phyloP scores from a whole-genome alignment of 192 early-diverging fungal genomes.

The Thamnidium elegans region DNA sequence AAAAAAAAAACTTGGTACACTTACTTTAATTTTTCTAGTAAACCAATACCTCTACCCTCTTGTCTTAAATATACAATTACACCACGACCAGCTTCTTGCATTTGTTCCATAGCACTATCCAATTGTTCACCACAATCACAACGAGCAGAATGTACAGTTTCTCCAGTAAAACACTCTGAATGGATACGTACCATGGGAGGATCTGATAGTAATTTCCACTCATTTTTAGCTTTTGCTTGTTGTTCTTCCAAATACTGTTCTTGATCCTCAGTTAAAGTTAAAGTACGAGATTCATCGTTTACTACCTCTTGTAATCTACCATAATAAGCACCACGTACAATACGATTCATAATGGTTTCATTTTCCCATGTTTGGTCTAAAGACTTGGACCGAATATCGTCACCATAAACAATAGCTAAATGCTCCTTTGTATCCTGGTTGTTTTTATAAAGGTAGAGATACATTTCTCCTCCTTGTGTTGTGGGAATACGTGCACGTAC shows the following conservation, averaged over 20 bases:
- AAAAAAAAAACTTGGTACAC: no score
- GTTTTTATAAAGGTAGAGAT: conserved; percentile 84
- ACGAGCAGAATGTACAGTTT: conserved; percentile 83
- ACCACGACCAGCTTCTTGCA: conserved; percentile 81
- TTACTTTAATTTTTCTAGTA: conserved; percentile 88
- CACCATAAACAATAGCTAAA: conserved; percentile 91
- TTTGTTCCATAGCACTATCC: conserved; percentile 85
- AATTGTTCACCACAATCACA: conserved; percentile 97
- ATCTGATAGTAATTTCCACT: conserved; percentile 17
- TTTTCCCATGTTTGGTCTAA: conserved; percentile 61
- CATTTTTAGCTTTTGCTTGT: conserved; percentile 22
- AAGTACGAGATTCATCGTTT: conserved; percentile 30
- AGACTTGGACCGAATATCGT: conserved; percentile 66
- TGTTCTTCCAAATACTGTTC: conserved; percentile 28
- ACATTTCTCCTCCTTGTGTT: conserved; percentile 70
- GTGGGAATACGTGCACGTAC: conserved; percentile 82
- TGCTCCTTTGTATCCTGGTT: conserved; percentile 87
- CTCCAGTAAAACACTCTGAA: conserved; percentile 96
- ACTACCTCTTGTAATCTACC: conserved; percentile 50
- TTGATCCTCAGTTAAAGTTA: conserved; percentile 18
- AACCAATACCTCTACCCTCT: conserved; percentile 94
- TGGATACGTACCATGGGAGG: conserved; percentile 87
- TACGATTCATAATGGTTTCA: conserved; percentile 79
- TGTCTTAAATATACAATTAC: conserved; percentile 95
- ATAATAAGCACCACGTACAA: conserved; percentile 73